A percentile compares a stretch with the other conserved stretches of the same genome.
phyloP scores from a whole-genome alignment of 371 early-diverging fungal genomes.

The Mucor circinelloides region DNA sequence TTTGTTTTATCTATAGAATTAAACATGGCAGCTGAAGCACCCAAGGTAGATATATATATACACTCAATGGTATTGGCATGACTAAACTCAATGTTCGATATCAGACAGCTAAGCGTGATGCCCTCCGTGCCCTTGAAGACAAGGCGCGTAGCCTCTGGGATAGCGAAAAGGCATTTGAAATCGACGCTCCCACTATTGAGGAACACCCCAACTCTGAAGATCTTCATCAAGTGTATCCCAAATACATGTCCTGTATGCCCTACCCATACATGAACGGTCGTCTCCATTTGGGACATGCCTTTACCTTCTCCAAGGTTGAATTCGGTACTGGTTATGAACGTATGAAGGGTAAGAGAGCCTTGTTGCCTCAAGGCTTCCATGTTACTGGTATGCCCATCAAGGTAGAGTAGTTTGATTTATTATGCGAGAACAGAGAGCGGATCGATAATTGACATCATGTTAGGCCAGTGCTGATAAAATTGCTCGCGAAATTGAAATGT shows the following conservation, averaged over 20 bases:
- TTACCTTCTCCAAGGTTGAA: slow-evolving; percentile 97
- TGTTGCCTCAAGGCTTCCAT: slow-evolving; percentile 99
- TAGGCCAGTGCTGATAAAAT: slow-evolving; percentile 99
- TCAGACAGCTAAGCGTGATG: slow-evolving; percentile 84
- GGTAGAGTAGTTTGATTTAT: slow-evolving; percentile 42
- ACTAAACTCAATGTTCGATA: background rate
- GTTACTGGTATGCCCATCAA: slow-evolving; percentile 99
- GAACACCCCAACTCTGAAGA: slow-evolving; percentile 56
- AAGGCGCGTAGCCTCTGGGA: slow-evolving; percentile 86
- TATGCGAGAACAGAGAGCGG: no score
- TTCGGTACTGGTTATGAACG: slow-evolving; percentile 95
- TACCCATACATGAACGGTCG: slow-evolving; percentile 99
- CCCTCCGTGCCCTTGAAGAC: slow-evolving; percentile 77
- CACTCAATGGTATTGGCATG: background rate
- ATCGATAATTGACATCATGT: no score
- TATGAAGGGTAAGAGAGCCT: slow-evolving; percentile 92
- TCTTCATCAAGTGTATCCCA: slow-evolving; percentile 75
- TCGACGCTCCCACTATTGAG: slow-evolving; percentile 80
- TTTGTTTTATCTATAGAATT: background rate
- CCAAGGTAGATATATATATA: slow-evolving; percentile 24
- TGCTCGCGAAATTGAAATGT: slow-evolving; percentile 91
- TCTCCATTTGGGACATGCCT: slow-evolving; percentile 99
- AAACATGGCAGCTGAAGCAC: slow-evolving; percentile 33
- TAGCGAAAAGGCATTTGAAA: slow-evolving; percentile 76
- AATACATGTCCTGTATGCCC: slow-evolving; percentile 98